Evolutionary conservation across 2,329 filamentous ascomycete species (phyloP), one percentile per base, ranked within the genome.

Genomic region (Diaporthe sp.): DNA sequence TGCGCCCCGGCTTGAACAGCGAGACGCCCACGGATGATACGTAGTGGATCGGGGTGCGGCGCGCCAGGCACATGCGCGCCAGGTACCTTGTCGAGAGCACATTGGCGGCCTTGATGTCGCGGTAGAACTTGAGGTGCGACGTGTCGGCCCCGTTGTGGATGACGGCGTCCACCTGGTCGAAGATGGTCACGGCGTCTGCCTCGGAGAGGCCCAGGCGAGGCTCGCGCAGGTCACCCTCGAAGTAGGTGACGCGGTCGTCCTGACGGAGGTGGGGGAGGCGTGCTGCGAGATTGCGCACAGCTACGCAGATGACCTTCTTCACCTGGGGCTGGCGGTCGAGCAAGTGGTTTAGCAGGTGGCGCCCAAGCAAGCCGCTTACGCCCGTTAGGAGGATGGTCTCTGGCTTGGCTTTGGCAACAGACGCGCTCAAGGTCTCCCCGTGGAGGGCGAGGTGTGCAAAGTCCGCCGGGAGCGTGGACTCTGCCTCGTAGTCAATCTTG

Each of bases 121-220:
- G 49, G 77, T 85, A 86, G 5, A 74, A 75, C 73, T 85, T 82
- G 72, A 79, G 75, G 78, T 79, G 84, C 13, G 77, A 82, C 17
- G 79, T 79, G 60, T 84, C 81, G 17, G 85, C 85, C 4, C 85
- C 86, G 51, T 81, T 83, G 78, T 88, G 91, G 42, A 94, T 87
- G 68, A 93, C 57, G 2, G 72, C 61, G 61, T 80, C 76, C 1
- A 72, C 75, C 2, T 34, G 5, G 1, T 8, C 12, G 37, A 72
- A 74, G 20, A 80, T 55, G 1, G 60, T 25, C 22, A 20, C 17
- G 2, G 58, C 28, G 5, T 73, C 39, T 37, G 25, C 42, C 15
- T 74, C 60, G 4, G 76, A 71, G 9, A 84, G 80, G 0, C 81
- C 81, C 0, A 83, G 71, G 1, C 47, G 55, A 0, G 80, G 79